phyloP scores from a whole-genome alignment of 2,329 filamentous ascomycete genomes.

The Exophiala calicioides region DNA sequence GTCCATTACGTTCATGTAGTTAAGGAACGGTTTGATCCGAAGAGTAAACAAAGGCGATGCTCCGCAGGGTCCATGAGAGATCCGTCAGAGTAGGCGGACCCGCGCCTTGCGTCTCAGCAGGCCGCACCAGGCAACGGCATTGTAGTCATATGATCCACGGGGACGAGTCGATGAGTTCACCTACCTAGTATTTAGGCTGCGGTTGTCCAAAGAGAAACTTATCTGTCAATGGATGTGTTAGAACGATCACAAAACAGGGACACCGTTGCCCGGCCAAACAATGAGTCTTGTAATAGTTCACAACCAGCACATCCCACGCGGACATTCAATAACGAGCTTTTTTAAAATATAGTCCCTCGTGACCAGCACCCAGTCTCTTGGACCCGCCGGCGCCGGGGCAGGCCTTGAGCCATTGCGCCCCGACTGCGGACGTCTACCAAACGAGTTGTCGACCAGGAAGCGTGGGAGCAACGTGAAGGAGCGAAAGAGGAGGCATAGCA shows the following conservation, averaged over 20 bases:
- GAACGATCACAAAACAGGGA: no score
- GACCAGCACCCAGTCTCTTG: slow-evolving; percentile 1
- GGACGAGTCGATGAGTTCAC: background rate
- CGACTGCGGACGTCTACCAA: no score
- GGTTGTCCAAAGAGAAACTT: background rate
- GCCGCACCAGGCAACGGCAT: slow-evolving; percentile 8
- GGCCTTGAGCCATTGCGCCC: no score
- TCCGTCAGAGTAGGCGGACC: no score
- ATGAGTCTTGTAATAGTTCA: no score
- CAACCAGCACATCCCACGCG: background rate
- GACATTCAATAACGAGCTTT: background rate
- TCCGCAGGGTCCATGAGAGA: no score
- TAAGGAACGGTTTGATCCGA: background rate
- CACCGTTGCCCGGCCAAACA: no score
- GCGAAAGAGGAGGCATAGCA: no score
- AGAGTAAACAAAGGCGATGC: no score
- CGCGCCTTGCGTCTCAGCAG: background rate
- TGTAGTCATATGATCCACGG: slow-evolving; percentile 3
- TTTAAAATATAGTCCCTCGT: background rate
- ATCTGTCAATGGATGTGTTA: background rate
- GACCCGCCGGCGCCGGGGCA: no score
- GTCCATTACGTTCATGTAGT: slow-evolving; percentile 6
- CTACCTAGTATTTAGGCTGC: slow-evolving; percentile 15
- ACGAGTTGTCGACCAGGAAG: no score
- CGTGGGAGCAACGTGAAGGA: no score